phyloP scores from a whole-genome alignment of 805 yeast genomes.

The Monosporozyma aerobia region DNA sequence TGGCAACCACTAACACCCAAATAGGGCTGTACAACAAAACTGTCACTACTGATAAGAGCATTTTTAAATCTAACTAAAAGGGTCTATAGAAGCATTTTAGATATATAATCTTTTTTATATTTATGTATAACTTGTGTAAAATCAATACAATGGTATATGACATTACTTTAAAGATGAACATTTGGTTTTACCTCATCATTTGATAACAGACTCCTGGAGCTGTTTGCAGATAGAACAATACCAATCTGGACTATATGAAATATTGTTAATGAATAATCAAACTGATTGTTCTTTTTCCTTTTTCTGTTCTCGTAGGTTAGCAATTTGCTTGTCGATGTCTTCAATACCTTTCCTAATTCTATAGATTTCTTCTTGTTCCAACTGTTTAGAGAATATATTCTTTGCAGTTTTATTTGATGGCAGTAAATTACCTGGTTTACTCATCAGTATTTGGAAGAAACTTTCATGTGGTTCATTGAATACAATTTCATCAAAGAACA shows the following conservation, averaged over 20 bases:
- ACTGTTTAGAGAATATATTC: slow-evolving; percentile 38
- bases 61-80: neutral
- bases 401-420: slow-evolving; percentile 33
- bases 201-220: neutral
- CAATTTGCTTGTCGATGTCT: slow-evolving; percentile 38
- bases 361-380: slow-evolving; percentile 59
- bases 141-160: neutral
- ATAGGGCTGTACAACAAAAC: neutral
- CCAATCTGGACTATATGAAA: neutral
- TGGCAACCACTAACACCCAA: slow-evolving; percentile 16
- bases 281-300: slow-evolving; percentile 16
- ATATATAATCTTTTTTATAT: neutral
- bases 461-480: slow-evolving; percentile 93
- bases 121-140: neutral
- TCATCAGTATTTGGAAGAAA: slow-evolving; percentile 68
- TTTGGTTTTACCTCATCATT: too few species aligned
- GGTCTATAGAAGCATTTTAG: neutral
- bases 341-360: slow-evolving; percentile 41
- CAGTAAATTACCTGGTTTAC: slow-evolving; percentile 50
- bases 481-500: slow-evolving; percentile 80
- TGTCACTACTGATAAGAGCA: neutral
- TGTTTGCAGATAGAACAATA: neutral
- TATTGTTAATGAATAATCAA: slow-evolving; percentile 5
- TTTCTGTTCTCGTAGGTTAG: slow-evolving; percentile 33
- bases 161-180: neutral